Conservation (phyloP, 495 filamentous ascomycete species). For the Stereocaulon alpinum region DNA sequence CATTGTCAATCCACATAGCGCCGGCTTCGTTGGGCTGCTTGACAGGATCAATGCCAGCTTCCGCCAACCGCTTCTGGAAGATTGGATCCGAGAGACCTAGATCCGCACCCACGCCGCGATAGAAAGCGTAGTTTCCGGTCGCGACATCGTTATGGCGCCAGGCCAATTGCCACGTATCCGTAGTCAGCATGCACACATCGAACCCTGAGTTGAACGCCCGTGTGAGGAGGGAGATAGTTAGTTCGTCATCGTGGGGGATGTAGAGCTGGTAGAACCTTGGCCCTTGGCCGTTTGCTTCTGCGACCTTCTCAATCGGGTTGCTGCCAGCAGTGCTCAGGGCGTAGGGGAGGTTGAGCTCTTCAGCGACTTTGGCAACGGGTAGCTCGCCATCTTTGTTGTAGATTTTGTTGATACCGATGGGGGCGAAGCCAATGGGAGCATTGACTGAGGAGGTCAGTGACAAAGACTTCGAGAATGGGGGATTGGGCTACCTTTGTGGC, state of each 20-base stretch:
- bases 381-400: conserved; percentile 49
- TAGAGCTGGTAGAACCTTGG: conserved; percentile 57
- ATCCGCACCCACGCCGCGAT: conserved; percentile 45
- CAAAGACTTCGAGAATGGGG: too few relatives aligned
- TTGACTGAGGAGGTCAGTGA: conserved; percentile 7
- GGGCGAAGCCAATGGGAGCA: conserved; percentile 47
- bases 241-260: conserved; percentile 52
- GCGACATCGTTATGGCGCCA: conserved; percentile 55
- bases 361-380: conserved; percentile 47
- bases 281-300: conserved; percentile 39
- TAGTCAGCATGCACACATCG: conserved; percentile 49
- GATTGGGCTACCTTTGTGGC: conserved; percentile 33
- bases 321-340: conserved; percentile 51
- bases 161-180: conserved; percentile 55
- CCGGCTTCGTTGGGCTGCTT: conserved; percentile 40
- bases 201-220: conserved; percentile 47
- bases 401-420: conserved; percentile 57
- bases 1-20: conserved; percentile 53
- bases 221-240: conserved; percentile 43
- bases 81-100: conserved; percentile 49
- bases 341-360: conserved; percentile 46
- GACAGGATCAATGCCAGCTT: conserved; percentile 42
- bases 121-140: conserved; percentile 54
- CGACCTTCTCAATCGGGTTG: conserved; percentile 49
- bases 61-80: conserved; percentile 41